Conservation (phyloP, 331 rosid genomes). For the Ulmus americana region DNA sequence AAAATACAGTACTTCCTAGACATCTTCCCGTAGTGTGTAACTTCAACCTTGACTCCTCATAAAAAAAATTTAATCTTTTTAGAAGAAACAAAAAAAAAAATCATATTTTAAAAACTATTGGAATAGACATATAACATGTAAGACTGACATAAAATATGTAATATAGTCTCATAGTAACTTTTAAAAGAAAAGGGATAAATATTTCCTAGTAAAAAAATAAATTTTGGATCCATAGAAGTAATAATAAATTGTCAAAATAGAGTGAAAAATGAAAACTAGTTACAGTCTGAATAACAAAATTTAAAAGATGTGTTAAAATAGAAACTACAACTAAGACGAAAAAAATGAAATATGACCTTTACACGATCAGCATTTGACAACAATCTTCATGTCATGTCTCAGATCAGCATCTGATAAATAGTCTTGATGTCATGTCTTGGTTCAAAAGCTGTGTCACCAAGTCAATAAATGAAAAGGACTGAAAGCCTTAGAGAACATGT, state of each 20-base stretch:
- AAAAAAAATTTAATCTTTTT: constrained; percentile 81
- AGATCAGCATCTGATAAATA: constrained; percentile 85
- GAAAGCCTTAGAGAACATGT: constrained; percentile 94
- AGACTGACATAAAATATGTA: neutral
- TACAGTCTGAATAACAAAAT: too few relatives aligned
- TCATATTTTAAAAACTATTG: too few relatives aligned
- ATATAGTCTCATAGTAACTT: neutral
- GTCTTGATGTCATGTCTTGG: constrained; percentile 67
- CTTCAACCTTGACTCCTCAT: constrained; percentile 92
- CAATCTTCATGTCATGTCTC: constrained; percentile 66
- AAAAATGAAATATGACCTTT: constrained; percentile 47
- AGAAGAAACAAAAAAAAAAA: neutral
- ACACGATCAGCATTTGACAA: constrained; percentile 86
- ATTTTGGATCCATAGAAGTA: too few relatives aligned
- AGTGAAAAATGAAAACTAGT: too few relatives aligned
- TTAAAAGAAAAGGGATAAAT: neutral
- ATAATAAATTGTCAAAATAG: too few relatives aligned
- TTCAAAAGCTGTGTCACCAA: constrained; percentile 74
- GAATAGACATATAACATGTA: neutral
- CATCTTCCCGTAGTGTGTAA: constrained; percentile 89
- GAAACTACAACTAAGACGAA: neutral
- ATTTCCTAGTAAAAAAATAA: too few relatives aligned
- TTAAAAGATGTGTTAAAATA: too few relatives aligned
- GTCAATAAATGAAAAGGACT: constrained; percentile 83
- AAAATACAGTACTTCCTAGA: constrained; percentile 84